These are phyloP conservation scores for Terfezia claveryi DNA, from an alignment of 495 filamentous ascomycete species.

Conservation along the genomic window DNA sequence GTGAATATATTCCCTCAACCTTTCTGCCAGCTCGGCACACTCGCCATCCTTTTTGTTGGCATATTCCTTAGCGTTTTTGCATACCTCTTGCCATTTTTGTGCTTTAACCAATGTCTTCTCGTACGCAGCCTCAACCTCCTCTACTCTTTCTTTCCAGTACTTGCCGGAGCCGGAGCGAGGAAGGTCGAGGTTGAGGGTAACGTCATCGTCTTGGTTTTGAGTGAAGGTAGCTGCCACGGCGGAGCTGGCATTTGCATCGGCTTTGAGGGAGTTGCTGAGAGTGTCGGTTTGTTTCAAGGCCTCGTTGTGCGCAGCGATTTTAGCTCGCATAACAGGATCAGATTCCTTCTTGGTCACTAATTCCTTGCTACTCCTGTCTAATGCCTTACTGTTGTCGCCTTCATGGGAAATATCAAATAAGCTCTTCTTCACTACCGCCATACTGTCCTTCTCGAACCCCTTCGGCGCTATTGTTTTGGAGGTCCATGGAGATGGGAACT, in stretches of 20 bases:
- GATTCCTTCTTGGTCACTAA: slow-evolving; percentile 7
- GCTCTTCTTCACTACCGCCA: slow-evolving; percentile 9
- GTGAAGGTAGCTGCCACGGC: slow-evolving; percentile 5
- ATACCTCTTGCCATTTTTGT: slow-evolving; percentile 55
- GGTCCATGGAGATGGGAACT: slow-evolving; percentile 43
- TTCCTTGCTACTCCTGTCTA: slow-evolving; percentile 21
- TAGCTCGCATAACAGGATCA: slow-evolving; percentile 13
- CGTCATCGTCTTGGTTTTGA: slow-evolving; percentile 29
- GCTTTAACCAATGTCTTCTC: slow-evolving; percentile 57
- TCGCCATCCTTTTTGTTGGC: slow-evolving; percentile 76
- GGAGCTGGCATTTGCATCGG: slow-evolving; percentile 3
- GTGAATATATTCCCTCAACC: slow-evolving; percentile 40
- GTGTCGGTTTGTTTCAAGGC: slow-evolving; percentile 15
- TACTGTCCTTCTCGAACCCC: slow-evolving; percentile 1
- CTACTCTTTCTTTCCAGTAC: slow-evolving; percentile 86
- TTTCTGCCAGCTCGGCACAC: slow-evolving; percentile 45
- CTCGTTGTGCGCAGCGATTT: slow-evolving; percentile 15
- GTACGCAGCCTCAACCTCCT: slow-evolving; percentile 38
- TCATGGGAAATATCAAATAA: slow-evolving; percentile 10
- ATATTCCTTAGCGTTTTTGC: slow-evolving; percentile 65
- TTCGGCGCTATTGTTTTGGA: slow-evolving; percentile 17
- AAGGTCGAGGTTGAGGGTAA: slow-evolving; percentile 54
- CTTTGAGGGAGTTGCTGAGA: slow-evolving; percentile 9
- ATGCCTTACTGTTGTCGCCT: slow-evolving; percentile 16
- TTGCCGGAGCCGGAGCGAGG: slow-evolving; percentile 67